phyloP scores from a whole-genome alignment of 2,329 filamentous ascomycete genomes.

The Ophiostoma pallidulum region DNA sequence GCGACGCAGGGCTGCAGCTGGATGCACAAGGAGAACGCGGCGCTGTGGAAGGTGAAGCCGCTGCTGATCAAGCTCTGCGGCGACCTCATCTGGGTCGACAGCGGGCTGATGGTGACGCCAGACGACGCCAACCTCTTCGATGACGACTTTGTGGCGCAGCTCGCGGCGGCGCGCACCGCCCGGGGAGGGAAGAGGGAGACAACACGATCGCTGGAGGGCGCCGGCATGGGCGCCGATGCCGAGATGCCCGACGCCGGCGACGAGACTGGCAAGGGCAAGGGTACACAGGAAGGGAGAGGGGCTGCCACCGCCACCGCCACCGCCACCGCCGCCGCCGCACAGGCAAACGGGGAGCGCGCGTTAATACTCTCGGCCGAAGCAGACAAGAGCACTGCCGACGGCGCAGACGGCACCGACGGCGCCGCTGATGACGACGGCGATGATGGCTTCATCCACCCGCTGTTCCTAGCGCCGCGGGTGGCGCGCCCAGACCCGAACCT shows the following conservation, averaged over 20 bases:
- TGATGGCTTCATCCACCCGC: conserved; percentile 58
- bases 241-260: background rate
- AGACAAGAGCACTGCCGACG: background rate
- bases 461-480: conserved; percentile 57
- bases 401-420: background rate
- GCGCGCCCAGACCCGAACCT: conserved; percentile 59
- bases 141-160: conserved; percentile 33
- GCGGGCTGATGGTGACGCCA: conserved; percentile 46
- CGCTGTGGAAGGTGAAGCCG: conserved; percentile 65
- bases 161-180: background rate
- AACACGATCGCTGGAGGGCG: background rate
- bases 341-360: conserved; percentile 2
- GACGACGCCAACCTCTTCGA: conserved; percentile 48
- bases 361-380: background rate
- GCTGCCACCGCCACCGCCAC: background rate
- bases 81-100: conserved; percentile 60
- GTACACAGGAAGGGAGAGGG: background rate
- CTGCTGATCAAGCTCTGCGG: conserved; percentile 65
- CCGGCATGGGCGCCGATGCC: background rate
- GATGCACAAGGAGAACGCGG: conserved; percentile 64
- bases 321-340: too few relatives aligned
- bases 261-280: background rate
- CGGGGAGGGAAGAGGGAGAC: background rate
- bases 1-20: conserved; percentile 59
- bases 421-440: conserved; percentile 19